Evolutionary conservation across 106 monocot genomes (phyloP), one percentile per base, ranked within the genome.

Genomic region (Platanthera guangdongensis): DNA sequence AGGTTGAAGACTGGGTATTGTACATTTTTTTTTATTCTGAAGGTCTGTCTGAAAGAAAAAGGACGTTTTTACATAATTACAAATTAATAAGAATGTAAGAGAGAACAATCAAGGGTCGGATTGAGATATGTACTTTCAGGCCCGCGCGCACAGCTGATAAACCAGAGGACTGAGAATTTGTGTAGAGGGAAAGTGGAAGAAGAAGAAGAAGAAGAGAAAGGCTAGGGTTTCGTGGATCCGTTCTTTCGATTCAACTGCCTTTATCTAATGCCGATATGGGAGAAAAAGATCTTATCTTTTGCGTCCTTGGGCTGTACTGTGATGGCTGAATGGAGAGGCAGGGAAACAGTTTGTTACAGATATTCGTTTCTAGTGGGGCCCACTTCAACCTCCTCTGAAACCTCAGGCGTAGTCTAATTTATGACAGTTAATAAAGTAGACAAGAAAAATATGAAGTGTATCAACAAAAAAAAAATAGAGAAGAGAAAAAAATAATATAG

Each of bases 301-400:
- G 74, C 25, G 25, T 80, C 74, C 51, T 74, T 51, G 49, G 50
- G 9, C 10, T 19, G 50, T n/a, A 57, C 68, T 25, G 10, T 12
- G 47, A 39, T 3, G 39, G 39, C 39, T 39, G 39, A 39, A 3
- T 15, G 18, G 22, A 19, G 16, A 52, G 47, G 25, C 7, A 57
- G 21, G 30, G 39, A 47, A 51, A 47, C 22, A 45, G 72, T 15
- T 82, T 85, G 85, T 82, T 85, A 71, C 82, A 67, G 79, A 82
- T 82, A 85, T 82, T 85, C 82, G 73, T 62, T 75, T 59, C 21
- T 13, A 16, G 72, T 15, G 78, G 79, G 79, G 15, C 71, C 79
- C 67, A 52, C 4, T 48, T 48, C 70, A 71, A 65, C 71, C 32
- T 55, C 28, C 70, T 71, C 47, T 47, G 25, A 3, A 7, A 16